A percentile compares a stretch with the other conserved stretches of the same genome.
Evolutionary conservation across 2,329 filamentous ascomycete species (phyloP).

Genomic region (Pseudogymnoascus sp.): DNA sequence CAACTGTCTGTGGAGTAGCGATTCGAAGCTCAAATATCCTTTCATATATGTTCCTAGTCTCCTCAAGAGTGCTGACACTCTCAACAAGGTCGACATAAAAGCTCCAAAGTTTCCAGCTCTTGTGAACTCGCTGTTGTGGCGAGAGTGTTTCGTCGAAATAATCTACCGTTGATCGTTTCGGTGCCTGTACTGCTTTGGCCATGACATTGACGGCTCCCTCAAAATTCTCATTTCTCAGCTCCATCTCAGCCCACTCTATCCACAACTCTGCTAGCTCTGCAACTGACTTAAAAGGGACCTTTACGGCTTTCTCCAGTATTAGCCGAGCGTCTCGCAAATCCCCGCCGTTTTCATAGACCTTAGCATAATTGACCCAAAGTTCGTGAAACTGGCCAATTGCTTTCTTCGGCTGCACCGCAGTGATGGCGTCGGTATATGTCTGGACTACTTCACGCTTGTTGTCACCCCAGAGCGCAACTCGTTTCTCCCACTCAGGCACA

Average conservation of each 20-base stretch:
- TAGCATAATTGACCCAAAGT: constrained; percentile 93
- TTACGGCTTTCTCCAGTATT: constrained; percentile 96
- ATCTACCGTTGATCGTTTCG: constrained; percentile 95
- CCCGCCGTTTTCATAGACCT: constrained; percentile 86
- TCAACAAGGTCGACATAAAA: constrained; percentile 98
- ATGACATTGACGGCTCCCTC: constrained; percentile 92
- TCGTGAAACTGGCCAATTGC: constrained; percentile 90
- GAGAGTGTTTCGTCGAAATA: constrained; percentile 95
- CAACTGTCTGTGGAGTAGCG: constrained; percentile 93
- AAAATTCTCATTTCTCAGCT: constrained; percentile 91
- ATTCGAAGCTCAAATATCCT: constrained; percentile 97
- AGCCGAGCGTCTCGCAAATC: constrained; percentile 79
- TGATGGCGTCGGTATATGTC: constrained; percentile 91
- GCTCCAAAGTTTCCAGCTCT: constrained; percentile 99
- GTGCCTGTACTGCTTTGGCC: constrained; percentile 95
- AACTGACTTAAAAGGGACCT: constrained; percentile 97
- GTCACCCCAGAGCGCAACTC: constrained; percentile 89
- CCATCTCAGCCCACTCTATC: constrained; percentile 99
- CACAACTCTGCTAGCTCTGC: constrained; percentile 94
- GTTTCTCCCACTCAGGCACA: constrained; percentile 94
- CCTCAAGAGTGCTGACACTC: constrained; percentile 82
- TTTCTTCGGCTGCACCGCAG: constrained; percentile 88
- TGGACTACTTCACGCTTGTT: constrained; percentile 88
- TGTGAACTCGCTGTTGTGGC: constrained; percentile 93
- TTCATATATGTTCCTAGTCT: constrained; percentile 92